A percentile compares a stretch with the other conserved stretches of the same genome.
These are phyloP conservation scores for Yamadazyma dushanensis DNA, from an alignment of 1,139 yeast species.

Conservation along the genomic window DNA sequence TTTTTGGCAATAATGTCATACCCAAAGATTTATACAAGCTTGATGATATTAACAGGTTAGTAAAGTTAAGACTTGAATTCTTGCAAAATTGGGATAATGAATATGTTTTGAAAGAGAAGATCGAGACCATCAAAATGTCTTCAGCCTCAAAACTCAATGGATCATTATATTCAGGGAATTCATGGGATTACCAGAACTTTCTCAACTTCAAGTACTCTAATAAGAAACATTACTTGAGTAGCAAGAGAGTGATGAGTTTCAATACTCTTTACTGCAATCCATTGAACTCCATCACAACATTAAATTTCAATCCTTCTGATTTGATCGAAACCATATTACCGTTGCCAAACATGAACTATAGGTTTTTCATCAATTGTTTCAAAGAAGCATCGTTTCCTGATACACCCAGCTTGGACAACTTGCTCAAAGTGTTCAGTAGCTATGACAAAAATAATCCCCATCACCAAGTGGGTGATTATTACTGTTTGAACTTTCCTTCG, in stretches of 20 bases:
- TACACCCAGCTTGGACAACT: constrained; percentile 30
- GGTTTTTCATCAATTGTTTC: constrained; percentile 39
- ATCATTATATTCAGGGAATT: constrained; percentile 80
- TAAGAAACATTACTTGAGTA: constrained; percentile 14
- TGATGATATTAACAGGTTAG: constrained; percentile 15
- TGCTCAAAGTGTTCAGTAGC: constrained; percentile 29
- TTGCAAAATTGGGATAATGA: constrained; percentile 62
- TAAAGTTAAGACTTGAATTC: constrained; percentile 13
- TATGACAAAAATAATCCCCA: constrained; percentile 18
- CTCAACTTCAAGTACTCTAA: constrained; percentile 24
- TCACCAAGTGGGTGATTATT: constrained; percentile 26
- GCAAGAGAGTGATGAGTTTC: constrained; percentile 8
- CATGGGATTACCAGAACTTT: constrained; percentile 48
- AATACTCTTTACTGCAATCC: constrained; percentile 52
- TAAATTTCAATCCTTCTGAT: constrained; percentile 17
- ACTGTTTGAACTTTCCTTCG: constrained; percentile 70
- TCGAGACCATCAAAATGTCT: constrained; percentile 83
- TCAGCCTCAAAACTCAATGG: constrained; percentile 62
- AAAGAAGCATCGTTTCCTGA: constrained; percentile 64
- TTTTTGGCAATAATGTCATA: constrained; percentile 3
- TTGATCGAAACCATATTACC: constrained; percentile 27
- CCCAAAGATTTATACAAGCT: constrained; percentile 11
- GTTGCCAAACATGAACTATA: constrained; percentile 40
- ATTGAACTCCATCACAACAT: constrained; percentile 46
- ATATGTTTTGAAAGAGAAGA: constrained; percentile 69